Evolutionary conservation across 2,329 filamentous ascomycete species (phyloP), one percentile per base, ranked within the genome.

Genomic region (Pyrenochaeta sp.): DNA sequence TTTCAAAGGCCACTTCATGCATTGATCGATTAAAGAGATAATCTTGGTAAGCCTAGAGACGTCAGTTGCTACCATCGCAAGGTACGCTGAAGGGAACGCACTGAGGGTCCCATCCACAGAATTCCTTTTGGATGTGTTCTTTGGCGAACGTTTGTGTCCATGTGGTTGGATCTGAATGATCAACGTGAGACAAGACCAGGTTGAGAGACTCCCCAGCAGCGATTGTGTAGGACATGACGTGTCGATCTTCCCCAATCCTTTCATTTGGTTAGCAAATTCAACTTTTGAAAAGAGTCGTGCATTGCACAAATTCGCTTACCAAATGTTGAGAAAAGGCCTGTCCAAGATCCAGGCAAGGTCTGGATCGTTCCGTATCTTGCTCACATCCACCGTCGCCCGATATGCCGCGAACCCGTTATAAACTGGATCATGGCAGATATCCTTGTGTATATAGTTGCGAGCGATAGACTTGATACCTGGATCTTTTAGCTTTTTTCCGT

Each of bases 31-130:
- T 35, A 61, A 27, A 7, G 44, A 48, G 13, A 72, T 66, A 10
- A 71, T 53, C 40, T 67, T 70, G 1, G 48, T 54, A 1, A 71
- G 38, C 4, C 62, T 66, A 30, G 11, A 11, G 13, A 28, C 17
- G 7, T 17, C 26, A 10, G 15, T 8, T 31, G 9, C 6, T 35
- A 13, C 7, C 4, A 29, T 14, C 21, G 11, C 2, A 3, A 23
- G 14, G 7, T 8, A 5, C 22, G 21, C 27, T 27, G 9, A 3
- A 26, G 18, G 24, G 20, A 20, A 30, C 38, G 72, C 73, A 57
- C 17, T 82, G 74, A 1, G 83, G 82, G 65, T 88, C 85, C 85
- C 85, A 88, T 1, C 72, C 74, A 3, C 66, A 63, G 58, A 88
- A 87, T 2, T 84, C 65, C 1, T 68, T 66, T 34, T 73, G 74